Evolutionary conservation across 164 flowering plant species (phyloP), one percentile per base, ranked within the genome.

Genomic region (Sextonia rubra): DNA sequence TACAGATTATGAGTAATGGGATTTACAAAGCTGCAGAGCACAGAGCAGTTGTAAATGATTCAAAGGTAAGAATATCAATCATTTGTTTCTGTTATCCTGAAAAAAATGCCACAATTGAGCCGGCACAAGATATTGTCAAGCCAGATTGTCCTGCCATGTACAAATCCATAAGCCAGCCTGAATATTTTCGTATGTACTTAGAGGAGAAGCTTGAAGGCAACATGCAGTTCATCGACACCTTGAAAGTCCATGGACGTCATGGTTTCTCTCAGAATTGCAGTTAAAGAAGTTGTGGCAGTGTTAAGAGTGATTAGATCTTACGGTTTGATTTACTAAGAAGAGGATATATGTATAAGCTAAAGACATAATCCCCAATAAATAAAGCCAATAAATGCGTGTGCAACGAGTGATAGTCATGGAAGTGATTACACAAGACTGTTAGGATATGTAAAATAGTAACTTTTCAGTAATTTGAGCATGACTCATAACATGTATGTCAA

Each of bases 1-100:
- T 70, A 32, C 72, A 70, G 72, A 58, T 70, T 1, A 56, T 70
- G 63, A 70, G 64, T 30, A 71, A 71, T 63, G 74, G 74, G 56
- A 60, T n/a, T 8, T 61, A 61, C 74, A 32, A 18, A 25, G 20
- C 49, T 23, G 6, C 74, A 9, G 74, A 71, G 56, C 74, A 71
- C 74, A 71, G 74, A 25, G 74, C 60, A 61, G 56, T 63, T 12
- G 74, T 62, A 22, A 71, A 71, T 48, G 44, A 63, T 0, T 22
- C n/a, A 52, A 71, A 63, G 29, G 68, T 61, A 67, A 71, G 74
- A 18, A 15, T 47, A 47, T 71, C 74, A 5, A 47, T 71, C 30
- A 32, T 47, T 48, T 44, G 56, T 55, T 71, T 71, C 56, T 71
- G 74, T 25, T 44, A 71, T 25, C 67, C 74, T 37, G 7, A 47